Base-by-base conservation (phyloP, 768 basidiomycete species). In the Pluteus cervinus region DNA sequence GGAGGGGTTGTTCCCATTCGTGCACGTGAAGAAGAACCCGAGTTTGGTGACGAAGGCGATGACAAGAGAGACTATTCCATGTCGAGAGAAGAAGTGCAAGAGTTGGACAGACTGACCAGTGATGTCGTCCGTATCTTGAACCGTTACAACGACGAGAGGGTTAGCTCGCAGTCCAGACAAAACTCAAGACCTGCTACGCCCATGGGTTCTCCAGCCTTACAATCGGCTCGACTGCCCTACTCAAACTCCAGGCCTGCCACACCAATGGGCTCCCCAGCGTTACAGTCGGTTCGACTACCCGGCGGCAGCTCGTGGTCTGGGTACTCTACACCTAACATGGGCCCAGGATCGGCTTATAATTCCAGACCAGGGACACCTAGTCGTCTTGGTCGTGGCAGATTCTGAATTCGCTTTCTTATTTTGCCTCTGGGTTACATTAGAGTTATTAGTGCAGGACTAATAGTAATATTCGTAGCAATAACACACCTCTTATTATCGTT, bases 51-150 rank as follows among this genome's bases (percentile, higher is more conserved):
- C 36, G 80, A 78, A 42, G 75, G 73, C 18, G 68, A 71, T 35
- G 58, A 56, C 10, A 55, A 57, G 20, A 64, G 54, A 43, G 71
- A 71, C 45, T 65, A 68, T 40, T 69, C 81, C 1, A 62, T 93
- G 40, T 76, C 81, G 9, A 40, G 50, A n/a, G 68, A 71, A 31
- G 90, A 93, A 58, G 62, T 87, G 43, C 73, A 69, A 47, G 86
- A 92, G 49, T 62, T 92, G 37, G 86, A 90, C 45, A 53, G 71
- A 17, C 64, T 91, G 50, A 86, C 86, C 4, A 69, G 75, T 43
- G 77, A 84, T 44, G 68, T 91, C 36, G 87, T 91, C 16, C 60
- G 69, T 29, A 75, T 91, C 31, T 58, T 94, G 37, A 77, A 86
- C 48, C 69, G 68, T 31, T 86, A 81, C 56, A 79, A 72, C 45